A percentile compares a stretch with the other conserved stretches of the same genome.
Evolutionary conservation across 495 filamentous ascomycete genomes (phyloP).

Genomic region (Pseudevernia furfuracea): DNA sequence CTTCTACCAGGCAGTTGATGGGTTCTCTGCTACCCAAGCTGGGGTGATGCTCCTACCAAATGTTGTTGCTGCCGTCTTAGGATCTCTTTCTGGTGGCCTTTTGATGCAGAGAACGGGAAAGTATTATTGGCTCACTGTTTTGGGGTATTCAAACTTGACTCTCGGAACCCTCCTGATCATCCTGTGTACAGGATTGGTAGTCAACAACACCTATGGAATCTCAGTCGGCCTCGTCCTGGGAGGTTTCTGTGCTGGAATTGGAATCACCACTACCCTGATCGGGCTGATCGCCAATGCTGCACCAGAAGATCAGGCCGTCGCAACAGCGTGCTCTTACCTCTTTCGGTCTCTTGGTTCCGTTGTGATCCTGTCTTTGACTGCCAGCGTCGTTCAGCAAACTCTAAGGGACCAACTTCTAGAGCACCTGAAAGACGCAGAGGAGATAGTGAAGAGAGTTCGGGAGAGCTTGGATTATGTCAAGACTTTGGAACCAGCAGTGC

Average conservation of each 20-base stretch:
- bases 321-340: constrained; percentile 77
- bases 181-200: constrained; percentile 50
- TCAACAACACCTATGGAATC: constrained; percentile 41
- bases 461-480: constrained; percentile 67
- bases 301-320: constrained; percentile 63
- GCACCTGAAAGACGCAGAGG: constrained; percentile 52
- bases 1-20: constrained; percentile 67
- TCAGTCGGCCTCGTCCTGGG: constrained; percentile 48
- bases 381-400: constrained; percentile 66
- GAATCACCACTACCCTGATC: constrained; percentile 61
- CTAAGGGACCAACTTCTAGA: constrained; percentile 52
- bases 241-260: constrained; percentile 57
- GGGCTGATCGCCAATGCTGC: constrained; percentile 60
- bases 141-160: constrained; percentile 45
- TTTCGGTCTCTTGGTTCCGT: constrained; percentile 79
- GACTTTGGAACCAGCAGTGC: constrained; percentile 53
- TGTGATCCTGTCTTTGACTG: constrained; percentile 60
- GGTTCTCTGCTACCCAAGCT: constrained; percentile 54
- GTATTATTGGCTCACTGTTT: constrained; percentile 68
- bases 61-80: constrained; percentile 55
- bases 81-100: constrained; percentile 61
- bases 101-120: constrained; percentile 70
- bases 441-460: constrained; percentile 65
- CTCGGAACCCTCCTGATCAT: constrained; percentile 49
- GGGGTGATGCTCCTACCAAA: constrained; percentile 62